These are phyloP conservation scores for Limnanthes douglasii DNA, from an alignment of 345 rosid species.

Conservation along the genomic window DNA sequence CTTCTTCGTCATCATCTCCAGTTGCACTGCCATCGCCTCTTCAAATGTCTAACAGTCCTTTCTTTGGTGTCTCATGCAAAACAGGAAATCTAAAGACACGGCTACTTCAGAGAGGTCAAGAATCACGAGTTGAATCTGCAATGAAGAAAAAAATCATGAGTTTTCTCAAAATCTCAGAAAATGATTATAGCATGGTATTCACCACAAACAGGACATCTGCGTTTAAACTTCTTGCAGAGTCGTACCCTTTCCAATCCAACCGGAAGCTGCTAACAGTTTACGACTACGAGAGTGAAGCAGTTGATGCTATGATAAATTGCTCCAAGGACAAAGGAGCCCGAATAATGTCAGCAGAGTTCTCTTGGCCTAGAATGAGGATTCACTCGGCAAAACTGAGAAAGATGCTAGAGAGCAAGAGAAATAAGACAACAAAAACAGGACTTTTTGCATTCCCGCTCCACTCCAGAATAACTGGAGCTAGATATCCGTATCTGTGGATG, in stretches of 20 bases:
- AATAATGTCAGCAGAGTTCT: conserved; percentile 66
- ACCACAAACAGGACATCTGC: conserved; percentile 89
- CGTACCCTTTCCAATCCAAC: conserved; percentile 62
- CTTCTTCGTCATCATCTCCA: too few species aligned
- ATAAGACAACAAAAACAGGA: conserved; percentile 42
- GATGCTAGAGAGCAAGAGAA: conserved; percentile 38
- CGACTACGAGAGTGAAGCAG: conserved; percentile 82
- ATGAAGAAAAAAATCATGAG: conserved; percentile 67
- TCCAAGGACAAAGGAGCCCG: conserved; percentile 67
- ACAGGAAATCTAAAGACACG: conserved; percentile 65
- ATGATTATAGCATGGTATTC: conserved; percentile 76
- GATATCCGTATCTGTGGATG: conserved; percentile 93
- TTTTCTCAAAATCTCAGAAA: conserved; percentile 60
- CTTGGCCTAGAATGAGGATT: conserved; percentile 81
- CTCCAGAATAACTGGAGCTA: conserved; percentile 74
- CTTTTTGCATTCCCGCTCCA: conserved; percentile 82
- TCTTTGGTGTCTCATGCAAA: conserved; percentile 68
- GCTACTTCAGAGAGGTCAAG: conserved; percentile 63
- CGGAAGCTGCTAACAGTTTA: conserved; percentile 63
- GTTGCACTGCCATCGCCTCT: conserved; percentile 8
- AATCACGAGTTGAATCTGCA: conserved; percentile 44
- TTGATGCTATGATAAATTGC: conserved; percentile 43
- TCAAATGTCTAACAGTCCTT: conserved; percentile 38
- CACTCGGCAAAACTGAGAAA: conserved; percentile 47
- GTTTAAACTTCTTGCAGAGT: conserved; percentile 74